A percentile compares a stretch with the other conserved stretches of the same genome.
Evolutionary conservation across 257 asterid genomes (phyloP).

Genomic region (Solanum gandarillasii): DNA sequence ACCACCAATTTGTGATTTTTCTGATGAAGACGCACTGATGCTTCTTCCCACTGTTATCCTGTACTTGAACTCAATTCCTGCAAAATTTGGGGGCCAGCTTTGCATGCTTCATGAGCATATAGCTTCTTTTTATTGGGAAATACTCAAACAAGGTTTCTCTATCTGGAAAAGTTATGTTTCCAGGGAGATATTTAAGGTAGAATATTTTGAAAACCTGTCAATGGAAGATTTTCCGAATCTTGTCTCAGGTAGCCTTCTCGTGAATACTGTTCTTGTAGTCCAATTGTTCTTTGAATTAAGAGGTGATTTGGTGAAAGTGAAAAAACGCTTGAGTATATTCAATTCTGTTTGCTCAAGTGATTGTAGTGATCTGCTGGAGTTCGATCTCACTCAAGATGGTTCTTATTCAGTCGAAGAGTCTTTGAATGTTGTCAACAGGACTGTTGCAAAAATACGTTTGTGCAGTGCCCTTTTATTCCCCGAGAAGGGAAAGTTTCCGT

Average conservation of each 20-base stretch:
- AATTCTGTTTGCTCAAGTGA: slow-evolving; percentile 46
- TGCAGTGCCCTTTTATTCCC: slow-evolving; percentile 50
- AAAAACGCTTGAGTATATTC: slow-evolving; percentile 44
- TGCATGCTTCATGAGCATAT: slow-evolving; percentile 27
- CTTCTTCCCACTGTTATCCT: slow-evolving; percentile 57
- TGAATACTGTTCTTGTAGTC: slow-evolving; percentile 43
- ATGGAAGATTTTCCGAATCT: slow-evolving; percentile 33
- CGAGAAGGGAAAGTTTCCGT: slow-evolving; percentile 12
- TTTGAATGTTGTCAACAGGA: slow-evolving; percentile 52
- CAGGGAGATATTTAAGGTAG: slow-evolving; percentile 30
- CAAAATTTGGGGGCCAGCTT: slow-evolving; percentile 37
- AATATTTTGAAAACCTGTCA: slow-evolving; percentile 28
- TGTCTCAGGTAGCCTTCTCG: slow-evolving; percentile 59
- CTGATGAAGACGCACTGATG: slow-evolving; percentile 54
- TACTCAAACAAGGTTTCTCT: slow-evolving; percentile 43
- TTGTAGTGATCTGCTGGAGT: slow-evolving; percentile 38
- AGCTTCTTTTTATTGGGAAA: slow-evolving; percentile 32
- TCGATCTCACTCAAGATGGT: slow-evolving; percentile 29
- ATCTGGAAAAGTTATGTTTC: slow-evolving; percentile 52
- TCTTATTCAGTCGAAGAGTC: slow-evolving; percentile 32
- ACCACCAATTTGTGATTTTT: slow-evolving; percentile 20
- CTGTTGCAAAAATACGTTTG: slow-evolving; percentile 53
- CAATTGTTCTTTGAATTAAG: slow-evolving; percentile 25
- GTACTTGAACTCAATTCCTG: slow-evolving; percentile 29
- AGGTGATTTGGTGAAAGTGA: slow-evolving; percentile 27